Evolutionary conservation across 2,329 filamentous ascomycete genomes (phyloP), one percentile per base, ranked within the genome.

Genomic region (Calonectria naviculata): DNA sequence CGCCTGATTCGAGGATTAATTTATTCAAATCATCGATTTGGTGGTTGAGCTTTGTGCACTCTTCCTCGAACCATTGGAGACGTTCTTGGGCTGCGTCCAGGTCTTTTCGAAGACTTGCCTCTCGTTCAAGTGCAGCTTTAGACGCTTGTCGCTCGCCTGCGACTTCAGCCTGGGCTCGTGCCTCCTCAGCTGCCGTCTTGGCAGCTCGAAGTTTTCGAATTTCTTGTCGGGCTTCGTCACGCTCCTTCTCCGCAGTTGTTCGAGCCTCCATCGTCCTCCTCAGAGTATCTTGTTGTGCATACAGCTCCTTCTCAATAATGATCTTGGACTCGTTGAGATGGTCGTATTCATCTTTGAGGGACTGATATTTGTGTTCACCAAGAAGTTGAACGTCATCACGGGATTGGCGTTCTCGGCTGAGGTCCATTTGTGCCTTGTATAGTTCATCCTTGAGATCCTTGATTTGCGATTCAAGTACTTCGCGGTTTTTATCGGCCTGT

Each of bases 261-360:
- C 94, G 91, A 56, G 94, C 93, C 81, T 98, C 95, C 75, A 93
- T 94, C 13, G 95, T 94, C 66, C 96, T 91, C 42, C 97, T 92
- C 54, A 98, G 89, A 13, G 94, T 93, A 80, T 99, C 96, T 82
- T 98, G 95, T 80, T 98, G 96, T 6, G 94, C 93, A 81, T 98
- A 98, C 81, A 99, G 92, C 83, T 98, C 96, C 82, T 98, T 98
- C 83, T 99, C 96, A 73, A 99, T 98, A 56, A 92, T 97, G 78
- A 98, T 98, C 83, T 99, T 99, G 31, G 95, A 93, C 74, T 98
- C 95, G 78, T 98, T 98, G 38, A 98, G 88, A 38, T 91, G 90
- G 61, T 97, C 93, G 76, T 92, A 97, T 75, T 98, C 95, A 29
- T 95, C 92, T 80, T 95, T 93, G 71, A 99, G 87, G 62, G 93